Conservation (phyloP, 805 yeast genomes). For the Myxozyma neotropica region DNA sequence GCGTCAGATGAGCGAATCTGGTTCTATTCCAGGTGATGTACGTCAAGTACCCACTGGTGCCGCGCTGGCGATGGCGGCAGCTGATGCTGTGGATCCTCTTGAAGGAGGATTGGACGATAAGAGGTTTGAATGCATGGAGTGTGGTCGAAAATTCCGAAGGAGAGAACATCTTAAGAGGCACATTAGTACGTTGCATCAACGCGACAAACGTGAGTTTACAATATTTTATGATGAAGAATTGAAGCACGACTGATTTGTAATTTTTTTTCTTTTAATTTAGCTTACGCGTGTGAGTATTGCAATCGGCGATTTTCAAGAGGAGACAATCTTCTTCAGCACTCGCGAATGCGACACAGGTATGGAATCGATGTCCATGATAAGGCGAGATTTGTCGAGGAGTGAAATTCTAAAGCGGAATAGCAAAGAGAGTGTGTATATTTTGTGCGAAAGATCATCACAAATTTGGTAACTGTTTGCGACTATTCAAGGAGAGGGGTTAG, state of each 20-base stretch:
- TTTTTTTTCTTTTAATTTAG: not conserved
- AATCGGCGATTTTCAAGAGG: slow-evolving; percentile 66
- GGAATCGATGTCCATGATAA: slow-evolving; percentile 6
- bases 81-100: slow-evolving; percentile 8
- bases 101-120: slow-evolving; percentile 24
- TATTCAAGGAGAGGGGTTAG: too few species aligned
- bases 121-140: slow-evolving; percentile 59
- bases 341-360: slow-evolving; percentile 53
- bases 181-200: slow-evolving; percentile 67
- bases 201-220: slow-evolving; percentile 55
- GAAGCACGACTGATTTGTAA: too few species aligned
- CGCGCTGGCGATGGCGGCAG: slow-evolving; percentile 10
- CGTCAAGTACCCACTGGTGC: slow-evolving; percentile 7
- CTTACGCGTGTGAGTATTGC: slow-evolving; percentile 63
- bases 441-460: too few species aligned
- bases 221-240: not conserved
- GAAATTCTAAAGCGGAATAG: not conserved
- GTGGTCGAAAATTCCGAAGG: slow-evolving; percentile 67
- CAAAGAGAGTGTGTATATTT: not conserved
- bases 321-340: slow-evolving; percentile 68
- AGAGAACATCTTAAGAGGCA: slow-evolving; percentile 80
- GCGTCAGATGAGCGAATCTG: not conserved
- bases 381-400: slow-evolving; percentile 1
- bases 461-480: too few species aligned
- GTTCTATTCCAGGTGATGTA: not conserved